Evolutionary conservation across 169 alveolate species (phyloP).

Genomic region (Babesia gibsoni): DNA sequence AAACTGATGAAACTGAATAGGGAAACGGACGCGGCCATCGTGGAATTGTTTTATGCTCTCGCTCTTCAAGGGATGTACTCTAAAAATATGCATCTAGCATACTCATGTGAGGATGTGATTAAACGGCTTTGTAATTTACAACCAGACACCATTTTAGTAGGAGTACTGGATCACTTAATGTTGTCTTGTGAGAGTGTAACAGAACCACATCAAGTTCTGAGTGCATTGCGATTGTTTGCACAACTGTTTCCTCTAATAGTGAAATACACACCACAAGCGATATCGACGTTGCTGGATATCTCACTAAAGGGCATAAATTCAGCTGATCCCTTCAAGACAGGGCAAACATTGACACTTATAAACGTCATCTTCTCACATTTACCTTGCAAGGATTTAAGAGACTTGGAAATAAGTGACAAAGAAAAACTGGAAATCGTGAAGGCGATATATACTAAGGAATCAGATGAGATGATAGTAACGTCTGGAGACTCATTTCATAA

Average conservation of each 20-base stretch:
- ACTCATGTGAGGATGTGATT: slow-evolving; percentile 35
- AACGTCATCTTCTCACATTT: slow-evolving; percentile 47
- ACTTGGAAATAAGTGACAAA: not conserved
- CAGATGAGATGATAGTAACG: not conserved
- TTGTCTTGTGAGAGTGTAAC: slow-evolving; percentile 21
- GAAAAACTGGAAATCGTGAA: slow-evolving; percentile 5
- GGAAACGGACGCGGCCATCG: slow-evolving; percentile 9
- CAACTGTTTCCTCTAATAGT: slow-evolving; percentile 54
- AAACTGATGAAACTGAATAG: not conserved
- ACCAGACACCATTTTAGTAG: slow-evolving; percentile 20
- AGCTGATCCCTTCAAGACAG: slow-evolving; percentile 62
- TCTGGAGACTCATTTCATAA: not conserved
- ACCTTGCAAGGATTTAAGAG: slow-evolving; percentile 41
- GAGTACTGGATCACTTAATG: slow-evolving; percentile 24
- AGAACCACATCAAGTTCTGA: slow-evolving; percentile 53
- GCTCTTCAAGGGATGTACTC: slow-evolving; percentile 45
- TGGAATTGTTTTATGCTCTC: slow-evolving; percentile 27
- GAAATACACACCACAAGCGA: slow-evolving; percentile 38
- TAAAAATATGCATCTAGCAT: slow-evolving; percentile 35
- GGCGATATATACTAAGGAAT: not conserved
- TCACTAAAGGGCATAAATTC: slow-evolving; percentile 30
- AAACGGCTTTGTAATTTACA: slow-evolving; percentile 44
- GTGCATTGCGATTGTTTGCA: slow-evolving; percentile 38
- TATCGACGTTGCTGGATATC: slow-evolving; percentile 31
- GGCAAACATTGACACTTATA: slow-evolving; percentile 49